Percentiles rank a stretch among this genome's conserved stretches.
These are phyloP conservation scores for Tremellales sp. DNA, from an alignment of 1,284 basidiomycete species.

Conservation along the genomic window DNA sequence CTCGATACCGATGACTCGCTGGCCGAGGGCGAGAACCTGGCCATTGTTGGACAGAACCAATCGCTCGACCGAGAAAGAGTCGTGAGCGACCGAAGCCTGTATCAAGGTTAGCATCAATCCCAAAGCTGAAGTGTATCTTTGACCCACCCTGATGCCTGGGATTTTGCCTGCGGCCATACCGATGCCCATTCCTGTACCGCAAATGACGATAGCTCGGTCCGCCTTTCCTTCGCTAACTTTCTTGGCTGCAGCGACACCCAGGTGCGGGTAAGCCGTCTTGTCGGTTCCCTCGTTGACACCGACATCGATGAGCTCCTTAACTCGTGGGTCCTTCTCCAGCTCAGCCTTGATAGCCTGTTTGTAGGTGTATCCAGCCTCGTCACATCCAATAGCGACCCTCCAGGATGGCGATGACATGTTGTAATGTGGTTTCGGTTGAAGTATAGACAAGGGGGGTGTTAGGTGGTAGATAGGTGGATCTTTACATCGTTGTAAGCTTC, in stretches of 20 bases:
- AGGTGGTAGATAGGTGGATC: too few relatives aligned
- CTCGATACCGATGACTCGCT: constrained; percentile 51
- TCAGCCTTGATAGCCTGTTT: constrained; percentile 33
- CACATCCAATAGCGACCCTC: constrained; percentile 40
- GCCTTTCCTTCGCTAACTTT: constrained; percentile 49
- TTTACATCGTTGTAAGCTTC: too few relatives aligned
- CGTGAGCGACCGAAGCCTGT: constrained; percentile 44
- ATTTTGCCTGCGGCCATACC: constrained; percentile 50
- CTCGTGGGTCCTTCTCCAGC: constrained; percentile 36
- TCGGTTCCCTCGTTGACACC: constrained; percentile 27
- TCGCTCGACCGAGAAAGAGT: constrained; percentile 50
- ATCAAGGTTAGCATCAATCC: neutral
- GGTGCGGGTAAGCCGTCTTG: constrained; percentile 50
- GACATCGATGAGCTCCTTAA: constrained; percentile 38
- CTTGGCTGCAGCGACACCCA: constrained; percentile 49
- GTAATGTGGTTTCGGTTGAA: too few relatives aligned
- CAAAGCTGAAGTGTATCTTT: neutral
- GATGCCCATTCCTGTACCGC: constrained; percentile 48
- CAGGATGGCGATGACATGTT: constrained; percentile 27
- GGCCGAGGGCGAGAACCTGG: constrained; percentile 51
- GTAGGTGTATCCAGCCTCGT: constrained; percentile 41
- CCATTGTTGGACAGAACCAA: constrained; percentile 50
- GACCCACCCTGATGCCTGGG: constrained; percentile 40
- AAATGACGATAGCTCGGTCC: constrained; percentile 50
- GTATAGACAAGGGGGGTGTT: too few relatives aligned